Conservation (phyloP, 371 early-diverging fungal genomes). For the Mucor lusitanicus region DNA sequence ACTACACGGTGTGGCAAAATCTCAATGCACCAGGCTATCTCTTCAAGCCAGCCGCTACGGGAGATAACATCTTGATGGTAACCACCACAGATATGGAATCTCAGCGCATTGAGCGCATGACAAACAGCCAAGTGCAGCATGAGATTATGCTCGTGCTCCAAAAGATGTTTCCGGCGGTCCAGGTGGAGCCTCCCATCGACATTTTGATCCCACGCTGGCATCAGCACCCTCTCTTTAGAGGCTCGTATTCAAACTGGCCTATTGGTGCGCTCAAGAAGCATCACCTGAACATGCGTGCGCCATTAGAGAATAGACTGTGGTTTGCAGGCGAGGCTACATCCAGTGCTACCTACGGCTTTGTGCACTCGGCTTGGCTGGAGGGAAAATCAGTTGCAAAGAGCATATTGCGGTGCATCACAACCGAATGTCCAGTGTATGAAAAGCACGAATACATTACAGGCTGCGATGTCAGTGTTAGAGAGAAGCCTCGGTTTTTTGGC, state of each 20-base stretch:
- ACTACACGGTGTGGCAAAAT: conserved; percentile 53
- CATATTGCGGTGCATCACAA: conserved; percentile 26
- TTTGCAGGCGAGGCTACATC: conserved; percentile 53
- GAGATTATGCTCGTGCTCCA: conserved; percentile 35
- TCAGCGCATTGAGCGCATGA: conserved; percentile 41
- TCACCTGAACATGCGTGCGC: conserved; percentile 44
- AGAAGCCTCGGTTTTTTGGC: conserved; percentile 5
- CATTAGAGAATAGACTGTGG: conserved; percentile 37
- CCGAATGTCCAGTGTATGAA: conserved; percentile 20
- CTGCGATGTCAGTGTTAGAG: conserved; percentile 17
- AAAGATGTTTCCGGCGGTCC: conserved; percentile 31
- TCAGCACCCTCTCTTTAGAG: conserved; percentile 46
- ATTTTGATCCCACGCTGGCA: conserved; percentile 50
- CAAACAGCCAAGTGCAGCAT: conserved; percentile 19
- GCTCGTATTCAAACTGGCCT: conserved; percentile 54
- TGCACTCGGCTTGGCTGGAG: conserved; percentile 52
- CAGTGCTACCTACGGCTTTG: conserved; percentile 40
- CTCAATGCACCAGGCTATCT: conserved; percentile 46
- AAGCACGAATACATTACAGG: conserved; percentile 29
- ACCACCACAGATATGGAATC: conserved; percentile 42
- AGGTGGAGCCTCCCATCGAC: conserved; percentile 22
- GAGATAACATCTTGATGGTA: conserved; percentile 39
- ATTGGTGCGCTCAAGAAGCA: conserved; percentile 35
- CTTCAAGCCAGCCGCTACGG: neutral
- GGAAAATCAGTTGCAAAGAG: conserved; percentile 28